phyloP scores from a whole-genome alignment of 768 basidiomycete genomes.

The Mycena albidolilacea region DNA sequence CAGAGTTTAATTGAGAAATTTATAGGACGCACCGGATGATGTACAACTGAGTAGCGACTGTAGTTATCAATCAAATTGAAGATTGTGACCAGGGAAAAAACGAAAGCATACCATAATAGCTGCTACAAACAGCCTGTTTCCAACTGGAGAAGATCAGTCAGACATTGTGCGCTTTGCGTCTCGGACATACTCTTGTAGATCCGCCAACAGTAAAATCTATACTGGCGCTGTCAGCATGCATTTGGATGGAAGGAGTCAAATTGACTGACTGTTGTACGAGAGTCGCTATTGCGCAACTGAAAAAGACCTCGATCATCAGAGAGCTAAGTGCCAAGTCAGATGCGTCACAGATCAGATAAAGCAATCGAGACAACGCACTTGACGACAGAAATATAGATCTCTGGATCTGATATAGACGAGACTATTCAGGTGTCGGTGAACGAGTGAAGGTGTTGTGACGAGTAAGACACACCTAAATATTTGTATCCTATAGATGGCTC shows the following conservation, averaged over 20 bases:
- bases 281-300: conserved; percentile 39
- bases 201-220: conserved; percentile 39
- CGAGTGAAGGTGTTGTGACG: no score
- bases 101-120: conserved; percentile 13
- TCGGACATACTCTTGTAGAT: conserved; percentile 34
- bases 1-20: background rate
- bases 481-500: conserved; percentile 10
- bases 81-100: background rate
- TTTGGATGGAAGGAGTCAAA: no score
- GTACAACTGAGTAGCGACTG: conserved; percentile 37
- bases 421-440: background rate
- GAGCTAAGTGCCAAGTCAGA: conserved; percentile 12
- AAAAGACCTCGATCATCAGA: conserved; percentile 39
- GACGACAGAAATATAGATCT: conserved; percentile 21
- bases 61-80: background rate
- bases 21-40: conserved; percentile 26
- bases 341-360: background rate
- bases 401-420: conserved; percentile 7
- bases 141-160: conserved; percentile 22
- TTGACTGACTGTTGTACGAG: conserved; percentile 37
- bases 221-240: background rate
- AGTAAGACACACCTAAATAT: conserved; percentile 27
- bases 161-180: background rate
- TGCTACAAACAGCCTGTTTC: conserved; percentile 20
- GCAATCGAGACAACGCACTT: background rate